Base-by-base conservation (phyloP, 2,329 filamentous ascomycete genomes). In the Penicillium frequentans region DNA sequence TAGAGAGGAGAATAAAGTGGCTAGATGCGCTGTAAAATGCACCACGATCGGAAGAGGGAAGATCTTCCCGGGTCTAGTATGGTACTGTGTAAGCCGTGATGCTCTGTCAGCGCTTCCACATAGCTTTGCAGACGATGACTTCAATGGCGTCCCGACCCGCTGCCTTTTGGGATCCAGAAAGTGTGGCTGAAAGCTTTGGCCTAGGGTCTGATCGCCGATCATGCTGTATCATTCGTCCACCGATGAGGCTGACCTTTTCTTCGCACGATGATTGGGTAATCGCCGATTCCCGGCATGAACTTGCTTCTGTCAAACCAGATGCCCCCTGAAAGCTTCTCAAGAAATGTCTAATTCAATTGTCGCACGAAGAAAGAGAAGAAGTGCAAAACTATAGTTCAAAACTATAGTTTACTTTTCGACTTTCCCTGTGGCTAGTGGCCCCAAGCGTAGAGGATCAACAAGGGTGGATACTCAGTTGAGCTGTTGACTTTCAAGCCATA, bases 201-300 rank as follows among this genome's bases (percentile, higher is more conserved):
- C 26, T 8, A 47, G 14, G 6, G 14, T 27, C 3, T n/a, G 54
- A 64, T 58, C 57, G 53, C 35, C 54, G 56, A 62, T 64, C 53
- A n/a, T 3, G 5, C 10, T 2, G 16, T 3, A 10, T 52, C 26
- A 61, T 60, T 60, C 39, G 39, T 14, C 19, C n/a, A 13, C 2
- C 11, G 16, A 53, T 13, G 23, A 10, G 31, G 49, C n/a, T 27
- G 16, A 27, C 0, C 42, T 13, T 26, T 10, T 26, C 26, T 13
- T 1, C 6, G 10, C 19, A 31, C 2, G 10, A 3, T 13, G 23
- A 64, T 52, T 56, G 57, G 54, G 3, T 16, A 3, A 58, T 58
- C 56, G 9, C 47, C 44, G 49, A 64, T 60, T 31, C 19, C 16
- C 29, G n/a, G 51, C 60, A 55, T 37, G 24, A 7, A 5, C 4